A percentile compares a stretch with the other conserved stretches of the same genome.
These are phyloP conservation scores for Colletotrichum horii DNA, from an alignment of 2,329 filamentous ascomycete species.

Conservation along the genomic window DNA sequence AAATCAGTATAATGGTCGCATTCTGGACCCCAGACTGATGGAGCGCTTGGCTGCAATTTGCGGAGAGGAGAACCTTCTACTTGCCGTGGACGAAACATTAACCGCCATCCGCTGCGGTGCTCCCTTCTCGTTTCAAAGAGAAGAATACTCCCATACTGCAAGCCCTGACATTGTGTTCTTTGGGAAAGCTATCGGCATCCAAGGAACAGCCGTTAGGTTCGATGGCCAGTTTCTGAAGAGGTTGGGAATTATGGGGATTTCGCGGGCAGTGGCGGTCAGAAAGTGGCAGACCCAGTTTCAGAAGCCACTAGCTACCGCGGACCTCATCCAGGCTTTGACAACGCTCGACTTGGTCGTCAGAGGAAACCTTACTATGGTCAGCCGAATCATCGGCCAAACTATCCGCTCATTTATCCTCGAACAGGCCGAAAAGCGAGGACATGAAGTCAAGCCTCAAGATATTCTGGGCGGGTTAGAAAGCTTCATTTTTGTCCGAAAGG, in stretches of 20 bases:
- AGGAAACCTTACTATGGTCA: constrained; percentile 9
- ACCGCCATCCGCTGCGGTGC: constrained; percentile 28
- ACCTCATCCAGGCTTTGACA: constrained; percentile 2
- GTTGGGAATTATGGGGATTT: neutral
- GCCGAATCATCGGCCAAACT: constrained; percentile 1
- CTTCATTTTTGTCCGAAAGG: constrained; percentile 13
- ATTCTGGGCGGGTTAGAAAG: constrained; percentile 9
- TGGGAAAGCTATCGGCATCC: constrained; percentile 19
- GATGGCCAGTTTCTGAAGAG: neutral
- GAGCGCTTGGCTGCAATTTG: constrained; percentile 19
- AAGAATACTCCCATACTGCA: constrained; percentile 22
- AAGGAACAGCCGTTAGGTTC: constrained; percentile 4
- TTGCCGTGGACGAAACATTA: constrained; percentile 28
- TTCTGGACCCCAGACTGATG: constrained; percentile 21
- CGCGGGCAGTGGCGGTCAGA: neutral
- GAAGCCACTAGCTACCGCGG: constrained; percentile 3
- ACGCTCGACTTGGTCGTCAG: neutral
- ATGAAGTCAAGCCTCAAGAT: neutral
- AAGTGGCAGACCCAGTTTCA: constrained; percentile 6
- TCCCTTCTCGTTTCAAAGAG: constrained; percentile 31
- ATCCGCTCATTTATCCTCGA: constrained; percentile 2
- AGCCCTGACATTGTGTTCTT: constrained; percentile 28
- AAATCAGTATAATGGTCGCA: constrained; percentile 26
- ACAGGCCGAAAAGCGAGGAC: neutral
- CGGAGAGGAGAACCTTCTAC: constrained; percentile 21